A percentile compares a stretch with the other conserved stretches of the same genome.
phyloP scores from a whole-genome alignment of 495 filamentous ascomycete genomes.

The Aspergillus cristatus region DNA sequence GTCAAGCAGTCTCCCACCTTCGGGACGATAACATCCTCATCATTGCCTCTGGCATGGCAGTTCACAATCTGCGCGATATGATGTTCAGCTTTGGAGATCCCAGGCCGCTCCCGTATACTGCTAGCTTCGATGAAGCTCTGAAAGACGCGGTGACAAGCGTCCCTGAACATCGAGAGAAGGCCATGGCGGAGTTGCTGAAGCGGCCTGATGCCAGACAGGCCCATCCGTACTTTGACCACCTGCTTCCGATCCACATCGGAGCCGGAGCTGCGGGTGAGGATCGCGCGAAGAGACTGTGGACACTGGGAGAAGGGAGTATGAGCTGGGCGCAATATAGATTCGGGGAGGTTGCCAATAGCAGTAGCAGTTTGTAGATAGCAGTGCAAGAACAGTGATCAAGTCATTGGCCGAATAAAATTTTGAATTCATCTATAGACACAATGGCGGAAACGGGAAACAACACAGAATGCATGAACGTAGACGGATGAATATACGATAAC shows the following conservation, averaged over 20 bases:
- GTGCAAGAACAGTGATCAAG: too few relatives aligned
- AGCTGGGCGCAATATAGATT: conserved; percentile 73
- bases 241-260: conserved; percentile 69
- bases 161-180: conserved; percentile 47
- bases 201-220: conserved; percentile 62
- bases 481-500: conserved; percentile 5
- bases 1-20: conserved; percentile 56
- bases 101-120: conserved; percentile 52
- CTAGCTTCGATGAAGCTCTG: conserved; percentile 69
- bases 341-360: conserved; percentile 42
- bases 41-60: conserved; percentile 77
- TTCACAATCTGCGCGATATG: conserved; percentile 72
- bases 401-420: conserved; percentile 6
- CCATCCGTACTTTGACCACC: conserved; percentile 73
- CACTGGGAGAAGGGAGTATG: conserved; percentile 54
- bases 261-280: conserved; percentile 63
- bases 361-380: conserved; percentile 18
- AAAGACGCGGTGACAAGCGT: conserved; percentile 54
- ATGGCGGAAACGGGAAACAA: conserved; percentile 18
- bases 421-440: conserved; percentile 41
- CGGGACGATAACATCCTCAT: conserved; percentile 66
- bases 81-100: conserved; percentile 35
- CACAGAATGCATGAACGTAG: conserved; percentile 22
- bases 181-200: conserved; percentile 50
- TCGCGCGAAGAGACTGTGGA: conserved; percentile 53